Percentiles rank a stretch among this genome's conserved stretches.
phyloP scores from a whole-genome alignment of 257 asterid species.

The Agastache rugosa region DNA sequence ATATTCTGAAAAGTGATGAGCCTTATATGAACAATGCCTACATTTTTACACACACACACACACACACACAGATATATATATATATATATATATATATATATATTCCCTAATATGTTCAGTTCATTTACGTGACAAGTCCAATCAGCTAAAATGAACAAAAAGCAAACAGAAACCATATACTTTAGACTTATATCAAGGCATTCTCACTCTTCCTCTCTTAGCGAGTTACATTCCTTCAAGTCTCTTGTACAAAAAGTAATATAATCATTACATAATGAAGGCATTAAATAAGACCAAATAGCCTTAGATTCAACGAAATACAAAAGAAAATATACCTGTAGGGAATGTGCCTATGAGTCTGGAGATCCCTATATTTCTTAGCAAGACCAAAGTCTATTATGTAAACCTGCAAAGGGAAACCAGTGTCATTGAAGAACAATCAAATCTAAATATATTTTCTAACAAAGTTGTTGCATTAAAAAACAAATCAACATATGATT shows the following conservation, averaged over 20 bases:
- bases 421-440: constrained; percentile 19
- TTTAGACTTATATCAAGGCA: not conserved
- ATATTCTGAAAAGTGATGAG: not conserved
- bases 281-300: constrained; percentile 10
- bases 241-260: constrained; percentile 4
- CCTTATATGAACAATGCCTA: not conserved
- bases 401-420: constrained; percentile 59
- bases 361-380: constrained; percentile 78
- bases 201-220: constrained; percentile 18
- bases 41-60: not conserved
- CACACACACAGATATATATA: not conserved
- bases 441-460: not conserved
- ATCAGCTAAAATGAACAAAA: constrained; percentile 30
- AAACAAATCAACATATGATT: not conserved
- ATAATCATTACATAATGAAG: constrained; percentile 23
- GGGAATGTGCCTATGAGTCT: constrained; percentile 80
- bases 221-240: constrained; percentile 8
- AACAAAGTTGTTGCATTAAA: not conserved
- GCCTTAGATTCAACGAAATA: constrained; percentile 4
- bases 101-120: constrained; percentile 16
- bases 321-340: constrained; percentile 56
- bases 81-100: not conserved
- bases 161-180: not conserved
- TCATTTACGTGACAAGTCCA: constrained; percentile 7
- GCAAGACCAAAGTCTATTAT: constrained; percentile 91